These are phyloP conservation scores for Penicillium sp. DNA, from an alignment of 2,329 filamentous ascomycete species.

Conservation along the genomic window DNA sequence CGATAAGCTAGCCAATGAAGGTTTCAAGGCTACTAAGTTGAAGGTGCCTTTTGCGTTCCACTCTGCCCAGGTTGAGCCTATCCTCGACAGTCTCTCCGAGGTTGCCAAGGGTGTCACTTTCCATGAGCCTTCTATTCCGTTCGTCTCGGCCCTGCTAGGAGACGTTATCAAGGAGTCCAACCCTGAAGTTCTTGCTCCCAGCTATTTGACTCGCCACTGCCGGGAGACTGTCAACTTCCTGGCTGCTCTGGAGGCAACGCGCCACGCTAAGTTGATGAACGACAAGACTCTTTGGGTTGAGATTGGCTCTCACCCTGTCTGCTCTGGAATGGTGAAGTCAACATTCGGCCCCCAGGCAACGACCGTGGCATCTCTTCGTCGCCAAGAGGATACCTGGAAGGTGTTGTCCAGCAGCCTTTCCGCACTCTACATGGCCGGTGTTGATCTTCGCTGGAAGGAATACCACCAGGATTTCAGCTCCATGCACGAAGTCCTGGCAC, in stretches of 20 bases:
- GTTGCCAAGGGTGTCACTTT: conserved; percentile 37
- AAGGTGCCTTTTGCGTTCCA: conserved; percentile 46
- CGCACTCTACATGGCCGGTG: conserved; percentile 35
- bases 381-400: conserved; percentile 43
- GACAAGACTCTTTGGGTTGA: conserved; percentile 70
- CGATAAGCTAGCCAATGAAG: conserved; percentile 32
- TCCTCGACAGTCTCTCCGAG: conserved; percentile 40
- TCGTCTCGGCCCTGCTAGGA: conserved; percentile 45
- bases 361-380: conserved; percentile 43
- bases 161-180: conserved; percentile 38
- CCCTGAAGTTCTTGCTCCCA: conserved; percentile 32
- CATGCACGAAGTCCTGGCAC: conserved; percentile 28
- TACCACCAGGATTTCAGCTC: conserved; percentile 41
- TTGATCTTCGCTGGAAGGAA: conserved; percentile 41
- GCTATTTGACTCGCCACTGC: conserved; percentile 41
- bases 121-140: conserved; percentile 38
- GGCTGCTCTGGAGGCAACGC: conserved; percentile 38
- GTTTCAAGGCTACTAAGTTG: conserved; percentile 40
- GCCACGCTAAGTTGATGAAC: conserved; percentile 48
- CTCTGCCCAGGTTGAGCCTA: conserved; percentile 44
- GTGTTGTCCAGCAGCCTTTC: conserved; percentile 36
- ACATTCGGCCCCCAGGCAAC: conserved; percentile 57
- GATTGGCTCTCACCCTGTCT: conserved; percentile 49
- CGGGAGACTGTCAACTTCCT: conserved; percentile 47
- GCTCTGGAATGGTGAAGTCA: conserved; percentile 45